Evolutionary conservation across 768 basidiomycete genomes (phyloP).

Genomic region (Lentinula raphanica): DNA sequence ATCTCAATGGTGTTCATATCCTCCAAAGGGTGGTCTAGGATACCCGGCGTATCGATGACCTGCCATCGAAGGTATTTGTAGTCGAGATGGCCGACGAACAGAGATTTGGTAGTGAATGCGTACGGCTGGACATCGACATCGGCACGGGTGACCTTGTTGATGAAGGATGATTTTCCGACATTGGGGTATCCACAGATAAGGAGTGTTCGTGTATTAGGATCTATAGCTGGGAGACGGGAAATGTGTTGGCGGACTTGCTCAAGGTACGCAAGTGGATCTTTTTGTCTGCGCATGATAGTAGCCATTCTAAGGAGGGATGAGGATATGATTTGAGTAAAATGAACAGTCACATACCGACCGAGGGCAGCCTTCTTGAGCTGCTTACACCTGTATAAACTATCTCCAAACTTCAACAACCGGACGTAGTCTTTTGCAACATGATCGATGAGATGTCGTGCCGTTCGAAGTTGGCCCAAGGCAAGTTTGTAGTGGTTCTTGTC

Average conservation of each 20-base stretch:
- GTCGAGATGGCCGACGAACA: slow-evolving; percentile 97
- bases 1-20: slow-evolving; percentile 99
- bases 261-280: slow-evolving; percentile 96
- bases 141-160: slow-evolving; percentile 98
- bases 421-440: slow-evolving; percentile 97
- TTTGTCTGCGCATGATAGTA: slow-evolving; percentile 96
- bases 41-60: slow-evolving; percentile 98
- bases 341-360: slow-evolving; percentile 65
- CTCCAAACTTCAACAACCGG: slow-evolving; percentile 94
- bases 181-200: slow-evolving; percentile 99
- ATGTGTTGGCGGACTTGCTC: slow-evolving; percentile 99
- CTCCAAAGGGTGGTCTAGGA: slow-evolving; percentile 95
- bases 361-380: slow-evolving; percentile 96
- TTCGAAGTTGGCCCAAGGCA: slow-evolving; percentile 93
- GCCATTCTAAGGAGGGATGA: slow-evolving; percentile 67
- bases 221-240: slow-evolving; percentile 95
- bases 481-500: slow-evolving; percentile 99
- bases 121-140: slow-evolving; percentile 99
- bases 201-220: slow-evolving; percentile 96
- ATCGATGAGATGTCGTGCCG: slow-evolving; percentile 92
- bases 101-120: slow-evolving; percentile 97
- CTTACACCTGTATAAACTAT: slow-evolving; percentile 96
- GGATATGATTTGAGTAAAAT: slow-evolving; percentile 5
- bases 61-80: slow-evolving; percentile 99
- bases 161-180: slow-evolving; percentile 98